Conservation (phyloP, 768 basidiomycete species). For the Dacryopinax primogenitus region DNA sequence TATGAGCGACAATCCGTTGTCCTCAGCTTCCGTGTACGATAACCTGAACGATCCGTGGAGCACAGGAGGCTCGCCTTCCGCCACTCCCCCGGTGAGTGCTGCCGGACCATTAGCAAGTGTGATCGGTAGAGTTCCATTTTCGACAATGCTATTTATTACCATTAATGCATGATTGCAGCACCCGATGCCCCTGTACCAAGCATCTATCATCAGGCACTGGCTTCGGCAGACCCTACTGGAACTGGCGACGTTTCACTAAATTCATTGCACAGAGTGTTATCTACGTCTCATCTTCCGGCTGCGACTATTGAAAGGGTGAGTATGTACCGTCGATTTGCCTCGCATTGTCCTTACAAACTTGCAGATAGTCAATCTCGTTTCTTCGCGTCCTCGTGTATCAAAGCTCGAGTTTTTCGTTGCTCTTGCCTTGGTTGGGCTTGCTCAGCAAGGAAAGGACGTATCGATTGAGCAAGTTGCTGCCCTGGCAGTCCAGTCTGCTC, state of each 20-base stretch:
- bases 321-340: no score
- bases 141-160: background rate
- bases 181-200: constrained; percentile 70
- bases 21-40: constrained; percentile 15
- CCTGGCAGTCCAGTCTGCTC: constrained; percentile 60
- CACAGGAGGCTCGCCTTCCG: constrained; percentile 7
- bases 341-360: no score
- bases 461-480: constrained; percentile 63
- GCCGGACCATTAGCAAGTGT: constrained; percentile 14
- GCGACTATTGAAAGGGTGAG: constrained; percentile 68
- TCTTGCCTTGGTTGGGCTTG: constrained; percentile 72
- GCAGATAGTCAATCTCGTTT: constrained; percentile 87
- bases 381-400: constrained; percentile 64
- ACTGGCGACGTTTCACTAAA: constrained; percentile 72
- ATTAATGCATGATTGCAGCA: constrained; percentile 23
- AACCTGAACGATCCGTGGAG: constrained; percentile 13
- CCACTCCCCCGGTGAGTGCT: constrained; percentile 17
- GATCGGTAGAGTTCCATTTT: constrained; percentile 13
- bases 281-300: constrained; percentile 67
- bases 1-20: constrained; percentile 16
- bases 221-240: constrained; percentile 54
- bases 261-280: constrained; percentile 64
- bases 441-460: constrained; percentile 67
- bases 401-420: constrained; percentile 88
- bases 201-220: constrained; percentile 61